These are phyloP conservation scores for Kodamaea hsintzibuensis DNA, from an alignment of 805 yeast species.

Conservation along the genomic window DNA sequence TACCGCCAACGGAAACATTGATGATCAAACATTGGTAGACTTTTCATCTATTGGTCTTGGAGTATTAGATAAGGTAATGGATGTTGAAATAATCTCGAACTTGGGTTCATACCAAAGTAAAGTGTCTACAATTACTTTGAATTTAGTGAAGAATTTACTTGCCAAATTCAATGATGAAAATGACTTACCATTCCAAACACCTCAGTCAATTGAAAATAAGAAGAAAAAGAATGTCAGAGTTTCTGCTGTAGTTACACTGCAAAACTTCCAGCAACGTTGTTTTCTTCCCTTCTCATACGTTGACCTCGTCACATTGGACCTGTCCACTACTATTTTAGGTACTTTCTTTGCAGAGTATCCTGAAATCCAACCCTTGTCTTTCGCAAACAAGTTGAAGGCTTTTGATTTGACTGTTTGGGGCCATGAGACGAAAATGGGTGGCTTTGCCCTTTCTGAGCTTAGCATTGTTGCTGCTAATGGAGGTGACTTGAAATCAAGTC, in stretches of 20 bases:
- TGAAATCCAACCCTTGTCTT: not conserved
- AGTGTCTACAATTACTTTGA: slow-evolving; percentile 17
- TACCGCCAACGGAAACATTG: not conserved
- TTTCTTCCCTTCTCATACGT: slow-evolving; percentile 13
- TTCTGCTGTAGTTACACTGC: not conserved
- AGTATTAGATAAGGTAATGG: not conserved
- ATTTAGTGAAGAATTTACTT: not conserved
- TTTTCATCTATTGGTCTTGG: not conserved
- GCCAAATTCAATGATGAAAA: not conserved
- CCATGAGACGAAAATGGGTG: slow-evolving; percentile 6
- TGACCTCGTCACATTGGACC: slow-evolving; percentile 8
- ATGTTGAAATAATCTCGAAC: slow-evolving; percentile 13
- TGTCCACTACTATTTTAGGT: not conserved
- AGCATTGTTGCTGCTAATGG: slow-evolving; percentile 16
- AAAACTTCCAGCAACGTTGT: slow-evolving; percentile 12
- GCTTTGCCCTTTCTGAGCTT: slow-evolving; percentile 8
- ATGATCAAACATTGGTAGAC: slow-evolving; percentile 3
- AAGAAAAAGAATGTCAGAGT: not conserved
- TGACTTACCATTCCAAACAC: not conserved
- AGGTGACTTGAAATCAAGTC: slow-evolving; percentile 11
- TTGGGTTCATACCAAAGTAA: slow-evolving; percentile 21
- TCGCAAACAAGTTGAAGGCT: not conserved
- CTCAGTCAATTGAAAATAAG: slow-evolving; percentile 9
- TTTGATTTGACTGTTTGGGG: slow-evolving; percentile 11
- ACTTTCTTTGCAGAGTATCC: not conserved